Base-by-base conservation (phyloP, 225 moss, liverwort and hornwort genomes). In the Straminergon stramineum region DNA sequence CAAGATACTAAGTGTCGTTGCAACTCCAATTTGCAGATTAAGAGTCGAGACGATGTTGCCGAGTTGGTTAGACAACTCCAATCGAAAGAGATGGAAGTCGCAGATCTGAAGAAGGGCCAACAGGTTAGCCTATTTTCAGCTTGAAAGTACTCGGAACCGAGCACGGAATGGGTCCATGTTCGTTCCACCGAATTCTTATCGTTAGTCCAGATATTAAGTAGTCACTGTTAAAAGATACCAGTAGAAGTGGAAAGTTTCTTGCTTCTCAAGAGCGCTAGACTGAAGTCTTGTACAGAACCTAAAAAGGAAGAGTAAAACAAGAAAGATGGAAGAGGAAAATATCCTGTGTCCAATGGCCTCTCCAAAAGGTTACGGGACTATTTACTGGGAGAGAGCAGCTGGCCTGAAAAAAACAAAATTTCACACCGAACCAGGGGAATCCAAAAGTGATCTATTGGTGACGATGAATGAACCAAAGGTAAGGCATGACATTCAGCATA, bases 311-410 rank as follows among this genome's bases (percentile, higher is more conserved):
- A 79, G 75, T 86, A 84, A 89, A 88, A 86, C 86, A 71, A 81
- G 91, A 84, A 93, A 86, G 80, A 78, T 80, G 77, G 89, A 92
- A 51, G 91, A 89, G 69, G 79, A 61, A 64, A 89, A 65, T 39
- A 57, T 88, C 80, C 74, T 76, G 41, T 88, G 91, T 34, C 86
- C 89, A 27, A 75, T 93, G 81, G 79, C 89, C 88, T 83, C 91
- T 89, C 85, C 91, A 69, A 91, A 86, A 89, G 93, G 91, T 70
- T 92, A 86, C 39, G 89, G 92, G n/a, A 57, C 84, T 64, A 90
- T 90, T 61, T 88, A 67, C 41, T 89, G 89, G 91, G 89, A 91
- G 91, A 92, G 92, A 91, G 89, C 91, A 81, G 65, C 86, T 83
- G 90, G 87, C 64, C 70, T 71, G 53, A 90, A 92, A 76, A 92